Conservation (phyloP, 257 asterid species). For the Euphrasia confusa region DNA sequence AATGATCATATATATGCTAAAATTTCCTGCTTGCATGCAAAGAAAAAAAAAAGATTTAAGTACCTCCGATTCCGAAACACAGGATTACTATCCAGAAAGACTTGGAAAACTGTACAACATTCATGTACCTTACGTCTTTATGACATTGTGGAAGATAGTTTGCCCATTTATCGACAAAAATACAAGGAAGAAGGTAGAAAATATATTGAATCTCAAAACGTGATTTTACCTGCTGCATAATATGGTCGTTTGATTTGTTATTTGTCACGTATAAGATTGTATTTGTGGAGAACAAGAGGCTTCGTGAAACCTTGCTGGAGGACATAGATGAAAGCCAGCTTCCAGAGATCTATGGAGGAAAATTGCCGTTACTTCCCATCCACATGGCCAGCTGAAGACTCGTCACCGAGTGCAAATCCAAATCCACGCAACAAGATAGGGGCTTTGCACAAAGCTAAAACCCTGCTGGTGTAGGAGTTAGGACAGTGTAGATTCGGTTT, state of each 20-base stretch:
- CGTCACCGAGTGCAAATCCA: too few species aligned
- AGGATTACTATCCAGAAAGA: constrained; percentile 92
- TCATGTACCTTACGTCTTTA: constrained; percentile 58
- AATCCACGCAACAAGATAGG: too few species aligned
- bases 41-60: not conserved
- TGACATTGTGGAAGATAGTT: constrained; percentile 62
- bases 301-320: constrained; percentile 47
- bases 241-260: not conserved
- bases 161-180: constrained; percentile 67
- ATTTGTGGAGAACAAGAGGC: constrained; percentile 59
- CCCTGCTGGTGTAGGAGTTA: too few species aligned
- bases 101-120: constrained; percentile 52
- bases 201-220: too few species aligned
- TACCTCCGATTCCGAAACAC: constrained; percentile 13
- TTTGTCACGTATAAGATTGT: constrained; percentile 37
- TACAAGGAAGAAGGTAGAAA: constrained; percentile 64
- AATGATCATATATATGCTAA: not conserved
- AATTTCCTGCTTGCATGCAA: not conserved
- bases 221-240: too few species aligned
- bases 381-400: constrained; percentile 35
- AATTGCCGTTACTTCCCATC: constrained; percentile 61
- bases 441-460: too few species aligned
- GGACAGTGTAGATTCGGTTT: too few species aligned
- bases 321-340: constrained; percentile 73
- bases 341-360: constrained; percentile 79